Evolutionary conservation across 768 basidiomycete genomes (phyloP).

Genomic region (Inosperma sp.): DNA sequence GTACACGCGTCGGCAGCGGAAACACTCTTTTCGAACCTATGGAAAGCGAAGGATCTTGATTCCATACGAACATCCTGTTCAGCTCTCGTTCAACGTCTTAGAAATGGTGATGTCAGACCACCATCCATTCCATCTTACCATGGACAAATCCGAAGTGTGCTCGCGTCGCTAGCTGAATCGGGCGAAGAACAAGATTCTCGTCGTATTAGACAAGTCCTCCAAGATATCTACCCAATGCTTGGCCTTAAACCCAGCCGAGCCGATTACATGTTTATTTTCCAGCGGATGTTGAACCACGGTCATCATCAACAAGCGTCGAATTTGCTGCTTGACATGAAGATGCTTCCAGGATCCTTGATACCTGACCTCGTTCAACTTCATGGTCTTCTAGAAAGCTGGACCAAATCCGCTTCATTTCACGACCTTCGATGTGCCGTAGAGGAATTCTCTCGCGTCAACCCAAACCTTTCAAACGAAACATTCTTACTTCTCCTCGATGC

Average conservation of each 20-base stretch:
- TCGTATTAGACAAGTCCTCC: conserved; percentile 49
- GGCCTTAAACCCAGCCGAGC: conserved; percentile 42
- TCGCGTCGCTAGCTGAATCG: conserved; percentile 47
- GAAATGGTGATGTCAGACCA: conserved; percentile 7
- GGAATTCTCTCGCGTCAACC: conserved; percentile 31
- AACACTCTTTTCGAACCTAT: conserved; percentile 11
- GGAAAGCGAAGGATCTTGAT: conserved; percentile 15
- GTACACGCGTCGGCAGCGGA: conserved; percentile 6
- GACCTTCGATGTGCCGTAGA: conserved; percentile 33
- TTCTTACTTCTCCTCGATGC: conserved; percentile 47
- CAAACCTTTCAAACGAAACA: conserved; percentile 41
- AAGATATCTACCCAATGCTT: conserved; percentile 45
- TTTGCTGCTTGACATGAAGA: conserved; percentile 54
- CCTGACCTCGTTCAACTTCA: conserved; percentile 56
- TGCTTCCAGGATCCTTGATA: conserved; percentile 39
- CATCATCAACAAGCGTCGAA: conserved; percentile 40
- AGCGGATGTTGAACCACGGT: conserved; percentile 42
- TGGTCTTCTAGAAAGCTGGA: conserved; percentile 42
- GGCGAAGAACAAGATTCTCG: conserved; percentile 50
- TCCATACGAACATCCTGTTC: conserved; percentile 37
- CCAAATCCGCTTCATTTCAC: conserved; percentile 27
- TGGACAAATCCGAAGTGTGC: conserved; percentile 34
- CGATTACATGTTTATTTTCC: conserved; percentile 46
- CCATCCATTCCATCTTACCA: conserved; percentile 14
- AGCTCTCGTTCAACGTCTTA: conserved; percentile 27